phyloP scores from a whole-genome alignment of 345 rosid genomes.

The Combretum micranthum region DNA sequence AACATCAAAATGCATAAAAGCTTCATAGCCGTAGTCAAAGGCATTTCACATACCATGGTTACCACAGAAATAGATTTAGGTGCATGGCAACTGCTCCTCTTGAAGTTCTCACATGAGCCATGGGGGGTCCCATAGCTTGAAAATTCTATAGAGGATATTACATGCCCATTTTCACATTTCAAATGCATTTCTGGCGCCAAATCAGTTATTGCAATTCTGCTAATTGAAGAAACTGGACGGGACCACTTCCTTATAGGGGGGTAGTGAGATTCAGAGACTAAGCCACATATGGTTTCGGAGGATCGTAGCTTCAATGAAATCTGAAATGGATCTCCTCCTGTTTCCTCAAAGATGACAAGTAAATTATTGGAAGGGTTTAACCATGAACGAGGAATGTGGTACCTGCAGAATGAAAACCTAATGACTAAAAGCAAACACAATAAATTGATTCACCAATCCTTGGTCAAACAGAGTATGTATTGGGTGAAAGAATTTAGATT shows the following conservation, averaged over 20 bases:
- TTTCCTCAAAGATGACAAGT: conserved; percentile 87
- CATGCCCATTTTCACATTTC: conserved; percentile 63
- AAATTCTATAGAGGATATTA: conserved; percentile 69
- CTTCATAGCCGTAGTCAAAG: neutral
- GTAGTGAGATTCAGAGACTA: conserved; percentile 74
- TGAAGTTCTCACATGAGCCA: conserved; percentile 64
- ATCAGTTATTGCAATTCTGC: conserved; percentile 30
- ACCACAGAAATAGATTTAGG: conserved; percentile 47
- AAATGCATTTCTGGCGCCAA: conserved; percentile 64
- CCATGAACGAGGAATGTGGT: conserved; percentile 90
- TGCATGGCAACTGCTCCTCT: conserved; percentile 72
- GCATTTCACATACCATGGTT: conserved; percentile 43
- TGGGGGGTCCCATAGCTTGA: conserved; percentile 90
- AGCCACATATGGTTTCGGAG: conserved; percentile 46
- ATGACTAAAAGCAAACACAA: neutral
- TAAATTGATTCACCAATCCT: neutral
- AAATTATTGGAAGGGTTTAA: conserved; percentile 56
- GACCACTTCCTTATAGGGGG: conserved; percentile 66
- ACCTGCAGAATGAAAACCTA: conserved; percentile 39
- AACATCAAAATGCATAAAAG: neutral
- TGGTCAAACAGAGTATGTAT: neutral
- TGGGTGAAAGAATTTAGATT: neutral
- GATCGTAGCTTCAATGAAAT: conserved; percentile 57
- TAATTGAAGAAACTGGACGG: conserved; percentile 19
- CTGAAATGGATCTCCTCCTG: conserved; percentile 80